Percentiles rank a stretch among this genome's conserved stretches.
Conservation (phyloP, 345 rosid genomes). For the Acer campestre region DNA sequence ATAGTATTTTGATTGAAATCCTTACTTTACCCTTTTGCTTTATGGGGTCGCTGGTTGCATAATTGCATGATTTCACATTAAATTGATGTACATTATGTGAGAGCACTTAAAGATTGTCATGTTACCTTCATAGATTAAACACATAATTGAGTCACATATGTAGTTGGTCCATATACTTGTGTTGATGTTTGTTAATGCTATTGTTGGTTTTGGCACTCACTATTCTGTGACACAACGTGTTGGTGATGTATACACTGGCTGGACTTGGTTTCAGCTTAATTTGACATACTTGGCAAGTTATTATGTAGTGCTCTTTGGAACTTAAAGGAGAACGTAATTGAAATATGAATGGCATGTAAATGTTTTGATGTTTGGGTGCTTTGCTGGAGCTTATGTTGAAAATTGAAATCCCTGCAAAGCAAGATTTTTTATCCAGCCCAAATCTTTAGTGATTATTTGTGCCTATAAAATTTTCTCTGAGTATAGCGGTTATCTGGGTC, state of each 20-base stretch:
- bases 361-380: neutral
- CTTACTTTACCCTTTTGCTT: neutral
- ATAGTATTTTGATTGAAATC: neutral
- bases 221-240: neutral
- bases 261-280: neutral
- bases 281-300: neutral
- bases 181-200: neutral
- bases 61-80: neutral
- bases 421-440: neutral
- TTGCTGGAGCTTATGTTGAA: neutral
- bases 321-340: too few relatives aligned
- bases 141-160: neutral
- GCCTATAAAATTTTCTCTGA: neutral
- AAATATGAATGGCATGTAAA: neutral
- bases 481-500: neutral
- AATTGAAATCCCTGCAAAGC: neutral
- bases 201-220: neutral
- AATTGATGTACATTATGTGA: neutral
- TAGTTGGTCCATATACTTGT: neutral
- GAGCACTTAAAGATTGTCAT: neutral
- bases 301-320: neutral
- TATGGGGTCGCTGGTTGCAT: neutral
- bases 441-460: neutral
- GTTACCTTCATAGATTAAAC: neutral
- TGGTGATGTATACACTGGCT: neutral